phyloP scores from a whole-genome alignment of 1,139 yeast species.

The Trichomonascaceae sp. region DNA sequence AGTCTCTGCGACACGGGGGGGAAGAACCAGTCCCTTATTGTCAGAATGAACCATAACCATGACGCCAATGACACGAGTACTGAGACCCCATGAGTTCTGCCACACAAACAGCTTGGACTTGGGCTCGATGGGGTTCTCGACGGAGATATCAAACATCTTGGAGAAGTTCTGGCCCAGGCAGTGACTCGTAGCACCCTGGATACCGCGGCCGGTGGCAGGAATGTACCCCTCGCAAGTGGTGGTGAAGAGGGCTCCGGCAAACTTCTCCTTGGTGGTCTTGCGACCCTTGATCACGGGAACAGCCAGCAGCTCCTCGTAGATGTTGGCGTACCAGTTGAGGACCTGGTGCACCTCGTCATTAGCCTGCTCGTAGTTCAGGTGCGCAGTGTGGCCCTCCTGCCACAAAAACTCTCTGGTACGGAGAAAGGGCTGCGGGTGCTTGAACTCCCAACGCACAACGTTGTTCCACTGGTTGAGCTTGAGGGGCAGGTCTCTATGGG shows the following conservation, averaged over 20 bases:
- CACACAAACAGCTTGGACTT: constrained; percentile 80
- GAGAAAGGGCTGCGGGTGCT: constrained; percentile 98
- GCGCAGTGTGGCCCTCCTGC: constrained; percentile 99
- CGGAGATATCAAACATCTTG: constrained; percentile 91
- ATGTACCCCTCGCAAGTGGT: constrained; percentile 95
- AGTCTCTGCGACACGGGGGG: constrained; percentile 89
- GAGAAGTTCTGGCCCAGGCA: constrained; percentile 97
- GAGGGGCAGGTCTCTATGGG: constrained; percentile 95
- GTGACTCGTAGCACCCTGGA: constrained; percentile 98
- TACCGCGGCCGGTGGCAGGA: constrained; percentile 98
- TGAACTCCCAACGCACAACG: constrained; percentile 99
- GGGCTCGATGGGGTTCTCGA: constrained; percentile 71
- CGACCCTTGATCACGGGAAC: constrained; percentile 94
- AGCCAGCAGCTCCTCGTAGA: constrained; percentile 86
- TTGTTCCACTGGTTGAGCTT: constrained; percentile 98
- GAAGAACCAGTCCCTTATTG: constrained; percentile 94
- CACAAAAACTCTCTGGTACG: constrained; percentile 98
- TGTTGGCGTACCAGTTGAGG: constrained; percentile 69
- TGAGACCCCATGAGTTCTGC: constrained; percentile 99
- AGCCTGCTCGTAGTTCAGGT: constrained; percentile 70
- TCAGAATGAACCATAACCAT: constrained; percentile 99
- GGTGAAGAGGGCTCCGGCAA: constrained; percentile 95
- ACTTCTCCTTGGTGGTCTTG: constrained; percentile 95
- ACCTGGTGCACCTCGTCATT: constrained; percentile 73
- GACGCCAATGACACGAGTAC: constrained; percentile 97